Evolutionary conservation across 768 basidiomycete genomes (phyloP).

Genomic region (Psilocybe cyanescens): DNA sequence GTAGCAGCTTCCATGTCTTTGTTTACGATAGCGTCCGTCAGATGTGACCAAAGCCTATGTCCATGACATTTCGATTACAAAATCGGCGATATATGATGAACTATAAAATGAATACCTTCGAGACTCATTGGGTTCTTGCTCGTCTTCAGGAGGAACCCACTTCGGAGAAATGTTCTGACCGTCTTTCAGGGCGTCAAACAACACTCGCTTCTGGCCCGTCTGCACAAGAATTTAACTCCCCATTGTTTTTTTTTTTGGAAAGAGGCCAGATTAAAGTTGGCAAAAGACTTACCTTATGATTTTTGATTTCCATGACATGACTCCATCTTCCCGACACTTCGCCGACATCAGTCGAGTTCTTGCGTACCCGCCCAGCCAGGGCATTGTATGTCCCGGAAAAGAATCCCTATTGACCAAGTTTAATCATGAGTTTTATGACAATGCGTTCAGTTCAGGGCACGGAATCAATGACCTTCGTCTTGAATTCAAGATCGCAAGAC

Average conservation of each 20-base stretch:
- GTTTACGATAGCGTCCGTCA: constrained; percentile 83
- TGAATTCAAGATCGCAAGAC: constrained; percentile 90
- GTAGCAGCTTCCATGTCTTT: constrained; percentile 97
- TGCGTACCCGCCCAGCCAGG: constrained; percentile 79
- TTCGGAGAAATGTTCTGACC: constrained; percentile 78
- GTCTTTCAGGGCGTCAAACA: constrained; percentile 86
- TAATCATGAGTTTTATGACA: neutral
- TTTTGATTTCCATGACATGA: constrained; percentile 85
- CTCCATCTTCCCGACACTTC: constrained; percentile 93
- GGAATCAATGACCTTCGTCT: constrained; percentile 75
- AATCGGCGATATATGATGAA: neutral
- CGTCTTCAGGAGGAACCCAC: constrained; percentile 80
- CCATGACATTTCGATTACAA: neutral
- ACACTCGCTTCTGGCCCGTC: constrained; percentile 69
- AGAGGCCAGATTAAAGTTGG: neutral
- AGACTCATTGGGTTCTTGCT: constrained; percentile 92
- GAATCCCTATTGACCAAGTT: constrained; percentile 66
- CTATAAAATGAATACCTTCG: constrained; percentile 53
- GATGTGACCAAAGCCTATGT: constrained; percentile 73
- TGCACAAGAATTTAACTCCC: constrained; percentile 26
- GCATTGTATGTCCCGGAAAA: constrained; percentile 97
- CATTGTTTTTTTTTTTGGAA: neutral
- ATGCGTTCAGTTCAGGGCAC: neutral
- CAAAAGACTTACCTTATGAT: constrained; percentile 54
- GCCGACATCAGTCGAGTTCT: constrained; percentile 67